These are phyloP conservation scores for Claviceps pazoutovae DNA, from an alignment of 2,329 filamentous ascomycete genomes.

Conservation along the genomic window DNA sequence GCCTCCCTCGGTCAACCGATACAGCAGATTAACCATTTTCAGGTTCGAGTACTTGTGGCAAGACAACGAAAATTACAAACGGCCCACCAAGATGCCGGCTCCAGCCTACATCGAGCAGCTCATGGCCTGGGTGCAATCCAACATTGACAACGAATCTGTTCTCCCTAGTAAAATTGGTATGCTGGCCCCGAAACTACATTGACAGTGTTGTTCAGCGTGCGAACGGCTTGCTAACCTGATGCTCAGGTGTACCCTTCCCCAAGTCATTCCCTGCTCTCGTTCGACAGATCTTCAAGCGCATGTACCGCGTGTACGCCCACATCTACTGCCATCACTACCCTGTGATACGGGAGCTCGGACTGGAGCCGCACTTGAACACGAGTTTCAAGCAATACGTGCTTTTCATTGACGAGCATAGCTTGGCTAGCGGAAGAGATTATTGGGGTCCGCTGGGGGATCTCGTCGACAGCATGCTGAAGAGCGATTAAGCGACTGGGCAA, in stretches of 20 bases:
- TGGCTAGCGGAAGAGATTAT: slow-evolving; percentile 90
- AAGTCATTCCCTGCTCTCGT: slow-evolving; percentile 81
- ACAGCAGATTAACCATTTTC: not conserved
- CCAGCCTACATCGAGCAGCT: slow-evolving; percentile 96
- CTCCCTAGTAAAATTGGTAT: slow-evolving; percentile 85
- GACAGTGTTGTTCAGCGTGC: not conserved
- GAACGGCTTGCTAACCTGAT: not conserved
- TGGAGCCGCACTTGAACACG: slow-evolving; percentile 95
- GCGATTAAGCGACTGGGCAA: slow-evolving; percentile 44
- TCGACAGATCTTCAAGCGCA: slow-evolving; percentile 94
- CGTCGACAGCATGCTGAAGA: slow-evolving; percentile 94
- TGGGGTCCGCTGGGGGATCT: slow-evolving; percentile 92
- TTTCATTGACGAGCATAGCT: slow-evolving; percentile 90
- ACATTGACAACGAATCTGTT: slow-evolving; percentile 88
- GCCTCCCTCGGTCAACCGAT: not conserved
- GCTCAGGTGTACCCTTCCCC: slow-evolving; percentile 74
- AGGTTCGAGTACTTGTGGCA: slow-evolving; percentile 99
- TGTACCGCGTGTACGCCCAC: slow-evolving; percentile 97
- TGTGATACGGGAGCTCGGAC: slow-evolving; percentile 82
- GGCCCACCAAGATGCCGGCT: slow-evolving; percentile 94
- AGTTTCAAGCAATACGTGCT: slow-evolving; percentile 99
- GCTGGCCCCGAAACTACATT: slow-evolving; percentile 8
- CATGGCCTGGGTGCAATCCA: slow-evolving; percentile 91
- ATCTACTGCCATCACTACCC: slow-evolving; percentile 99
- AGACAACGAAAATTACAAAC: slow-evolving; percentile 84